Evolutionary conservation across 345 rosid species (phyloP).

Genomic region (Citrus sp.): DNA sequence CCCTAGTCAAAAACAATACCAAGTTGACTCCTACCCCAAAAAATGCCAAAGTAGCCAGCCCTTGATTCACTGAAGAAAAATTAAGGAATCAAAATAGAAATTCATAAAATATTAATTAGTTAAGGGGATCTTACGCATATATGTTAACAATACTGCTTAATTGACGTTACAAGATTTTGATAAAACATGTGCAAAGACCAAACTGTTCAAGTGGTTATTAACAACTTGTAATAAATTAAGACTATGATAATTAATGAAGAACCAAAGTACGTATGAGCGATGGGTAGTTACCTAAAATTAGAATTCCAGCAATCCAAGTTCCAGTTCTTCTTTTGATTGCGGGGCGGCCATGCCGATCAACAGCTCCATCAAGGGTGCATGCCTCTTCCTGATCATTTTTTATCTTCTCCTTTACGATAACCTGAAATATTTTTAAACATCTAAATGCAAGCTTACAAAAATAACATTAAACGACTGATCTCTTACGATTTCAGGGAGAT

Average conservation of each 20-base stretch:
- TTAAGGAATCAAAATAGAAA: neutral
- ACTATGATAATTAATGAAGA: neutral
- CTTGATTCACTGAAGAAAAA: conserved; percentile 72
- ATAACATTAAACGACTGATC: too few species aligned
- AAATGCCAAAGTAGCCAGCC: conserved; percentile 90
- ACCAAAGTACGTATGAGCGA: neutral
- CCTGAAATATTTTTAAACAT: conserved; percentile 14
- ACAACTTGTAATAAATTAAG: too few species aligned
- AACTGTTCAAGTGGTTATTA: too few species aligned
- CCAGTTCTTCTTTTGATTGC: conserved; percentile 70
- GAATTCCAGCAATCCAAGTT: conserved; percentile 73
- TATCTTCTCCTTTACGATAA: conserved; percentile 27
- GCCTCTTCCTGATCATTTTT: conserved; percentile 30
- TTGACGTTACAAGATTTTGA: too few species aligned
- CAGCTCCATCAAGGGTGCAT: conserved; percentile 66
- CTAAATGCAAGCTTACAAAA: neutral
- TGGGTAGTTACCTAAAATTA: conserved; percentile 58
- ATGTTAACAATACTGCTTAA: too few species aligned
- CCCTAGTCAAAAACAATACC: conserved; percentile 87
- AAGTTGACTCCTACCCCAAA: conserved; percentile 93
- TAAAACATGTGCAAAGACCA: too few species aligned
- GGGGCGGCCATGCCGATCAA: conserved; percentile 73
- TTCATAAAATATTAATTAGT: neutral
- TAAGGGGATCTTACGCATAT: neutral
- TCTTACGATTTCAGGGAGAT: too few species aligned